A percentile compares a stretch with the other conserved stretches of the same genome.
These are phyloP conservation scores for Neopestalotiopsis clavispora DNA, from an alignment of 2,329 filamentous ascomycete species.

Conservation along the genomic window DNA sequence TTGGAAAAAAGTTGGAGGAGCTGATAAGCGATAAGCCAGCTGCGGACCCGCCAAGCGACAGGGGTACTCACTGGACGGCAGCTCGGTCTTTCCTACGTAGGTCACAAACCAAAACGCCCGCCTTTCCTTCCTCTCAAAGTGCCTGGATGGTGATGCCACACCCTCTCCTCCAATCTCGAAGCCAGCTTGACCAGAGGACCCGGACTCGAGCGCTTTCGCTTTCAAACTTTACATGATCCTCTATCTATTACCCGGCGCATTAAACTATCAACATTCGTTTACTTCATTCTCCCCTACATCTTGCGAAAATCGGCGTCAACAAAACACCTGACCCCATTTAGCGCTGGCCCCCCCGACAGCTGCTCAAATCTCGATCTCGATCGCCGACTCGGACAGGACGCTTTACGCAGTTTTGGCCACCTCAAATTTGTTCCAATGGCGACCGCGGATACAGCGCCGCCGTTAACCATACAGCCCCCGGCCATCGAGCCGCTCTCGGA, in stretches of 20 bases:
- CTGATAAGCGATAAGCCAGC: slow-evolving; percentile 14
- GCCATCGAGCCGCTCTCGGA: slow-evolving; percentile 51
- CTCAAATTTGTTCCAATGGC: slow-evolving; percentile 47
- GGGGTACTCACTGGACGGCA: slow-evolving; percentile 6
- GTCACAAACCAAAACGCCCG: slow-evolving; percentile 10
- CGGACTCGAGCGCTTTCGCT: not conserved
- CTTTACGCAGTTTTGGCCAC: not conserved
- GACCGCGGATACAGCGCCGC: slow-evolving; percentile 52
- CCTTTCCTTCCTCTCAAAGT: slow-evolving; percentile 12
- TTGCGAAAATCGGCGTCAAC: slow-evolving; percentile 16
- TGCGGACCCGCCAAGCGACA: slow-evolving; percentile 5
- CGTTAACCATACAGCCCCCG: slow-evolving; percentile 55
- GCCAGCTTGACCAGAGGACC: not conserved
- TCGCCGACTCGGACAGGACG: not conserved
- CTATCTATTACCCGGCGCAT: not conserved
- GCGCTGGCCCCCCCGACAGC: slow-evolving; percentile 1
- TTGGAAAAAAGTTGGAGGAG: slow-evolving; percentile 7
- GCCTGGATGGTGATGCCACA: slow-evolving; percentile 11
- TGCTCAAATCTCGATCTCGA: slow-evolving; percentile 3
- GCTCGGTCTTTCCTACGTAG: slow-evolving; percentile 10
- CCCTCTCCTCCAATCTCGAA: slow-evolving; percentile 1
- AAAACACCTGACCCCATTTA: slow-evolving; percentile 8
- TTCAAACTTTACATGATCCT: not conserved
- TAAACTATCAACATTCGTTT: not conserved
- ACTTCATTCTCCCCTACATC: not conserved